Base-by-base conservation (phyloP, 306 rosid species). In the Benincasa hispida region DNA sequence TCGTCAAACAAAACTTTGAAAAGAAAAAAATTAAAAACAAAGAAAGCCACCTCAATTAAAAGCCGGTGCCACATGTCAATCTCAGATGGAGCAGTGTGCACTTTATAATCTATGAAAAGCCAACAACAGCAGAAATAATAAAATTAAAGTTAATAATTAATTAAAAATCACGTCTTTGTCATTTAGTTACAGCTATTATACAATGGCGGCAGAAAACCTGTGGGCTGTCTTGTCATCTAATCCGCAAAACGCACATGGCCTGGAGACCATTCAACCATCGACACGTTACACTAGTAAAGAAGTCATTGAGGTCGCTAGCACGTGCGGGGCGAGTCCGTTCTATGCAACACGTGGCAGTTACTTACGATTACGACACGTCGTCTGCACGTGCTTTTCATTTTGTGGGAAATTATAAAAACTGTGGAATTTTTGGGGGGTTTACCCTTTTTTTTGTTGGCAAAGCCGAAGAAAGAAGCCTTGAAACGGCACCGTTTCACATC, bases 181-280 rank as follows among this genome's bases (percentile, higher is more conserved):
- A 72, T 72, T 72, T 72, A 47, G 41, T 48, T 7, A 47, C 57
- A 70, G 75, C 39, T 45, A 45, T 62, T 32, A 34, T 63, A 63
- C 8, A 19, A 63, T 47, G 75, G 75, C 57, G 75, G 58, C 75
- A 70, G 24, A 21, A 70, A 27, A 70, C 75, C 75, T 70, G 57
- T 70, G 74, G 55, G 34, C 22, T 53, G 57, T 19, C 22, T 68
- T 68, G n/a, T 41, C 74, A 60, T 60, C 5, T 30, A 2, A 32
- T 13, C 10, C 34, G 34, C 34, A 12, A 67, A 41, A 15, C 56
- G 35, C 75, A 69, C 75, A 45, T 69, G 75, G 58, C 13, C 24
- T 15, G 25, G 21, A 8, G 13, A 42, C 75, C 39, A 24, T 15
- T 6, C 0, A 4, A 25, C 15, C 0, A 2, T 47, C 39, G 41